Evolutionary conservation across 2,329 filamentous ascomycete species (phyloP), one percentile per base, ranked within the genome.

Genomic region (Aureobasidium lini): DNA sequence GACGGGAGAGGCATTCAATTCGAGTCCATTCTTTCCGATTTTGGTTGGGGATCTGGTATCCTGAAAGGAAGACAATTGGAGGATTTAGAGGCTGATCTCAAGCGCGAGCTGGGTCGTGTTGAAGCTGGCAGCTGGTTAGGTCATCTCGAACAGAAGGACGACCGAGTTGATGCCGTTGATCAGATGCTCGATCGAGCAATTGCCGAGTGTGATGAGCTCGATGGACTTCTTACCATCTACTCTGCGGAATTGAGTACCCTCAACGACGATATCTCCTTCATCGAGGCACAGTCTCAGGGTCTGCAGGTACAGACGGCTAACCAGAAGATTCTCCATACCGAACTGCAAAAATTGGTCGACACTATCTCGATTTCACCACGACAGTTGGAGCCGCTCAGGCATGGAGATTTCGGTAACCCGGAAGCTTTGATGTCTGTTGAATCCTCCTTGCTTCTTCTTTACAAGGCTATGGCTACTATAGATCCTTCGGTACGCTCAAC

Each of bases 261-360:
- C 32, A 91, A 92, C 60, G 93, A 97, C 52, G 94, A 99, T 67
- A 95, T 99, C 66, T 87, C 91, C 3, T 97, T 95, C 70, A 97
- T 99, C 64, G 94, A 99, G 76, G 91, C 94, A 1, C 94, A 99
- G 73, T 92, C 90, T 6, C 93, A 99, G 75, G 94, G 94, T 77
- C 78, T 99, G 48, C 94, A 99, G 69, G 93, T 99, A 6, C 94
- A 97, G 73, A 93, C 93, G 18, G 90, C 94, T 42, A 99, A 99
- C 67, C 94, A 99, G 71, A 96, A 96, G 72, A 81, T 96, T 31
- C 81, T 99, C 48, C 90, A 93, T 72, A 89, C 87, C 63, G 94
- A 99, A 72, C 81, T 99, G 1, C 86, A 95, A 70, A 88, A 87
- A 36, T 79, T 97, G n/a, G 81, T 99, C 28, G 86, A 92, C 65